Evolutionary conservation across 768 basidiomycete species (phyloP), one percentile per base, ranked within the genome.

Genomic region (Mycena latifolia): DNA sequence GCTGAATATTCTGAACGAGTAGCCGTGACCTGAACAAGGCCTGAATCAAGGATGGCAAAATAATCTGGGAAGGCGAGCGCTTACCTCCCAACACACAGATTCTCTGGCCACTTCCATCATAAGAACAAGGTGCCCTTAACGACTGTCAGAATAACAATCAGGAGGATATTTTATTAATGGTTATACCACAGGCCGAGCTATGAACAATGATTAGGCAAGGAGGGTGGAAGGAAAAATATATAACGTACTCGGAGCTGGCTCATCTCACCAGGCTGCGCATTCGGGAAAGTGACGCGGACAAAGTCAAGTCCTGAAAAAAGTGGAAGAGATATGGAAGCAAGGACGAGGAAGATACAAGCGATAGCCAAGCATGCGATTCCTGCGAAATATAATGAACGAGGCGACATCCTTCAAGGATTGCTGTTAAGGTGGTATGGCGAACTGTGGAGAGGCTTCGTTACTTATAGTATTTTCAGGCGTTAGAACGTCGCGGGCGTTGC

Each of bases 181-280:
- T 59, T 76, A 75, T 66, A 91, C 92, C 92, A 93, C 31, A 91
- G 81, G 66, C 92, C 92, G 71, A 91, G 84, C 92, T 93, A 61
- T 7, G 37, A 58, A 56, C 1, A 29, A 27, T 33, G 15, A 43
- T 62, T 33, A 37, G 50, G 55, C 45, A 35, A 51, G 46, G 46
- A 18, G 8, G 62, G 18, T 66, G 29, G 35, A 61, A 46, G 2
- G 56, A 22, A 43, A 37, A 39, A 45, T n/a, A n/a, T n/a, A 84
- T 8, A 18, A 46, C n/a, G 50, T 71, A 90, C 91, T 54, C 88
- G 84, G 43, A 88, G 67, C 69, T 90, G 76, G 17, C 76, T 77
- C 31, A 88, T 70, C 33, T 56, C 63, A 63, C 56, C 76, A 54
- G 57, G 71, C 62, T 33, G 72, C 62, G 35, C 79, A 25, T 73